Evolutionary conservation across 257 asterid genomes (phyloP).

Genomic region (Solanum arcanum): DNA sequence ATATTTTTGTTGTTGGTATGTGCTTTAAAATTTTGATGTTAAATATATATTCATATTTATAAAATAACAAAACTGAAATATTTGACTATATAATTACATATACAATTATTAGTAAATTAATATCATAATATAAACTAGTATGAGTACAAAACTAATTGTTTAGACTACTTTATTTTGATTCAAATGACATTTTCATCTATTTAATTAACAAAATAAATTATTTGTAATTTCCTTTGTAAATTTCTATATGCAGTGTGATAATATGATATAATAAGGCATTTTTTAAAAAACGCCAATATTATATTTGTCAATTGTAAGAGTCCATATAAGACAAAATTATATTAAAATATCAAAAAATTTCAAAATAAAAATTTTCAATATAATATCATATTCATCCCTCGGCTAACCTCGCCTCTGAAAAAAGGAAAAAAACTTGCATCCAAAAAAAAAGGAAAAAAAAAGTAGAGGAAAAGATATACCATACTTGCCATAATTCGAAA

Average conservation of each 20-base stretch:
- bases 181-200: not conserved
- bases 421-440: too few relatives aligned
- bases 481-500: not conserved
- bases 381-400: not conserved
- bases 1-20: not conserved
- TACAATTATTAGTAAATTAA: not conserved
- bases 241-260: not conserved
- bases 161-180: not conserved
- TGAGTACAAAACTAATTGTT: not conserved
- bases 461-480: not conserved
- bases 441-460: not conserved
- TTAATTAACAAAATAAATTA: not conserved
- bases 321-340: not conserved
- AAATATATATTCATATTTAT: too few relatives aligned
- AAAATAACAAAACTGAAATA: not conserved
- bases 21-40: not conserved
- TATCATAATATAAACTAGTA: not conserved
- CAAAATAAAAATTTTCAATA: not conserved
- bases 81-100: not conserved
- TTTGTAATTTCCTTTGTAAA: not conserved
- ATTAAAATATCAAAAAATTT: not conserved
- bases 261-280: not conserved
- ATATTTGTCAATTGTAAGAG: not conserved
- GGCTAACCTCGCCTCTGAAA: not conserved
- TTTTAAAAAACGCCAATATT: not conserved